A percentile compares a stretch with the other conserved stretches of the same genome.
These are phyloP conservation scores for Nephelium lappaceum DNA, from an alignment of 345 rosid genomes.

Conservation along the genomic window DNA sequence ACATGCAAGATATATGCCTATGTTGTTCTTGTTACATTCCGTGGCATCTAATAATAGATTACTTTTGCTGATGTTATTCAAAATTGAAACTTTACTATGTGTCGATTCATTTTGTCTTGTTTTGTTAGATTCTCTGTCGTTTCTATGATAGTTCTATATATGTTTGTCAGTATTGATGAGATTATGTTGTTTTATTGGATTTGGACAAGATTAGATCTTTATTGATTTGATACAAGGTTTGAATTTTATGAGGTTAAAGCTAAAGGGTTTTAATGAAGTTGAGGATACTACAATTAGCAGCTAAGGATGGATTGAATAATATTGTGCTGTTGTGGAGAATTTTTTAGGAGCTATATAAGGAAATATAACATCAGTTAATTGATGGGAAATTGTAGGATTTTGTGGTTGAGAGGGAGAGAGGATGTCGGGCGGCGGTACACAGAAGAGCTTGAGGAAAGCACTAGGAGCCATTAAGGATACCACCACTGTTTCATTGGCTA, in stretches of 20 bases:
- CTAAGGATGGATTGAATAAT: background rate
- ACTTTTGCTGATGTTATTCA: background rate
- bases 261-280: conserved; percentile 18
- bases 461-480: conserved; percentile 96
- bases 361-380: conserved; percentile 17
- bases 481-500: conserved; percentile 97
- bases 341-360: background rate
- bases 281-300: background rate
- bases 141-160: background rate
- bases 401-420: conserved; percentile 43
- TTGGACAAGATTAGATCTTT: conserved; percentile 26
- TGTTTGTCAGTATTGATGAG: background rate
- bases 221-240: conserved; percentile 11
- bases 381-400: conserved; percentile 33
- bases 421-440: conserved; percentile 86
- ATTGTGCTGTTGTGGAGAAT: conserved; percentile 1
- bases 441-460: conserved; percentile 90
- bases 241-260: background rate
- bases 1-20: background rate
- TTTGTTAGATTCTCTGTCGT: background rate
- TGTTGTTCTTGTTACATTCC: background rate
- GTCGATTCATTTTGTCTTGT: background rate
- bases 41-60: background rate
- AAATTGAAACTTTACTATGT: background rate
- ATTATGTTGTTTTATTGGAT: background rate